These are phyloP conservation scores for Botrytis fabae DNA, from an alignment of 2,329 filamentous ascomycete genomes.

Conservation along the genomic window DNA sequence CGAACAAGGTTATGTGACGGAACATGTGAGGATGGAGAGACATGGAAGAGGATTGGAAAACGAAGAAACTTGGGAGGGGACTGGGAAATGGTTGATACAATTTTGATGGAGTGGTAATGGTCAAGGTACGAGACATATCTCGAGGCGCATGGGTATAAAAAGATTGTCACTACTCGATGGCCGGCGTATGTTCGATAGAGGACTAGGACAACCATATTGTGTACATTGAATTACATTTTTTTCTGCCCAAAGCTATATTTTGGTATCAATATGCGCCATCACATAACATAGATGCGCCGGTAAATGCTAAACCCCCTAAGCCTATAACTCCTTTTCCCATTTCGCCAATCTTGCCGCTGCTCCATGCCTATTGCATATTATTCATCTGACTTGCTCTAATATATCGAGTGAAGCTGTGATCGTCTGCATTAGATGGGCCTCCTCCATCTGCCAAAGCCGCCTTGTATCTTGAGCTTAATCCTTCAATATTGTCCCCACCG, in stretches of 20 bases:
- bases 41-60: slow-evolving; percentile 9
- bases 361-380: slow-evolving; percentile 28
- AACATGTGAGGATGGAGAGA: slow-evolving; percentile 1
- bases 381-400: slow-evolving; percentile 40
- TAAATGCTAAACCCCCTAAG: slow-evolving; percentile 35
- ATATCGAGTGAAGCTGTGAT: slow-evolving; percentile 42
- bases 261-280: slow-evolving; percentile 20
- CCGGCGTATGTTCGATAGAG: slow-evolving; percentile 11
- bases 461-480: slow-evolving; percentile 74
- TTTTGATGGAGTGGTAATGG: slow-evolving; percentile 17
- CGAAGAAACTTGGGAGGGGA: neutral
- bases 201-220: slow-evolving; percentile 4
- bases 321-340: slow-evolving; percentile 24
- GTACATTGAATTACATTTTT: slow-evolving; percentile 13
- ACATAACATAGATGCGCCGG: slow-evolving; percentile 38
- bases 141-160: slow-evolving; percentile 24
- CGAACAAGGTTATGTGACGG: neutral
- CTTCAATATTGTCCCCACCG: slow-evolving; percentile 51
- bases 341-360: slow-evolving; percentile 18
- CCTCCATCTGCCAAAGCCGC: slow-evolving; percentile 65
- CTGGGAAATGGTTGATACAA: slow-evolving; percentile 1
- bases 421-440: slow-evolving; percentile 41
- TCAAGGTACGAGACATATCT: slow-evolving; percentile 18
- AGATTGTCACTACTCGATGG: slow-evolving; percentile 18
- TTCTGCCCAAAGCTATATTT: slow-evolving; percentile 9